These are phyloP conservation scores for Candida peoriensis DNA, from an alignment of 805 yeast genomes.

Conservation along the genomic window DNA sequence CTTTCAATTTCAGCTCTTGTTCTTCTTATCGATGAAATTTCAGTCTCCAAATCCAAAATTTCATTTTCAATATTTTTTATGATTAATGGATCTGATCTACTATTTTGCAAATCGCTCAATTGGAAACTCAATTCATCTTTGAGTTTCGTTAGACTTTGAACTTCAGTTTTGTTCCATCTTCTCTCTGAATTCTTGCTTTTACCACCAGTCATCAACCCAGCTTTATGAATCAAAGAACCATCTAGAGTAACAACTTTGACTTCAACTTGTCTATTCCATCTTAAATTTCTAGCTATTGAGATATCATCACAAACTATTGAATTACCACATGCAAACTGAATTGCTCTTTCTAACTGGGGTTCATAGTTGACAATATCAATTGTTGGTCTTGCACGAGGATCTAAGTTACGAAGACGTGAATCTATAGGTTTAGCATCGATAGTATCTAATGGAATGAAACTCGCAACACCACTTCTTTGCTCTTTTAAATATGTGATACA, in stretches of 20 bases:
- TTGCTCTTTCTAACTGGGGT: conserved; percentile 63
- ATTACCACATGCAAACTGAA: conserved; percentile 74
- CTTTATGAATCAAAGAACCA: conserved; percentile 78
- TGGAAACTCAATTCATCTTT: conserved; percentile 43
- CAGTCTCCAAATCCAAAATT: conserved; percentile 43
- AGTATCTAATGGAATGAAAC: conserved; percentile 84
- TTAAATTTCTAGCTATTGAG: conserved; percentile 60
- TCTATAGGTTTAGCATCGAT: conserved; percentile 54
- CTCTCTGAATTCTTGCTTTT: conserved; percentile 41
- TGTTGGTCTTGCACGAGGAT: conserved; percentile 56
- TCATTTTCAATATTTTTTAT: conserved; percentile 57
- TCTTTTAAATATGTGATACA: conserved; percentile 79
- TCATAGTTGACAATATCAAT: conserved; percentile 73
- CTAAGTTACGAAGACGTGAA: conserved; percentile 47
- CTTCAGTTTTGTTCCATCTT: conserved; percentile 73
- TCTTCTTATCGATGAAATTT: conserved; percentile 39
- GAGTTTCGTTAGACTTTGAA: conserved; percentile 45
- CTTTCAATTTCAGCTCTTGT: conserved; percentile 40
- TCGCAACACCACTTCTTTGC: conserved; percentile 78
- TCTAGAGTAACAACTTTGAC: conserved; percentile 75
- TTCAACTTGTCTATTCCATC: conserved; percentile 57
- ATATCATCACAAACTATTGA: conserved; percentile 73
- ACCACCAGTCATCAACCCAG: conserved; percentile 95
- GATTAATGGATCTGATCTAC: conserved; percentile 48
- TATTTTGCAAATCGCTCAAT: conserved; percentile 36